Evolutionary conservation across 768 basidiomycete genomes (phyloP).

Genomic region (Holtermanniella nyarrowii): DNA sequence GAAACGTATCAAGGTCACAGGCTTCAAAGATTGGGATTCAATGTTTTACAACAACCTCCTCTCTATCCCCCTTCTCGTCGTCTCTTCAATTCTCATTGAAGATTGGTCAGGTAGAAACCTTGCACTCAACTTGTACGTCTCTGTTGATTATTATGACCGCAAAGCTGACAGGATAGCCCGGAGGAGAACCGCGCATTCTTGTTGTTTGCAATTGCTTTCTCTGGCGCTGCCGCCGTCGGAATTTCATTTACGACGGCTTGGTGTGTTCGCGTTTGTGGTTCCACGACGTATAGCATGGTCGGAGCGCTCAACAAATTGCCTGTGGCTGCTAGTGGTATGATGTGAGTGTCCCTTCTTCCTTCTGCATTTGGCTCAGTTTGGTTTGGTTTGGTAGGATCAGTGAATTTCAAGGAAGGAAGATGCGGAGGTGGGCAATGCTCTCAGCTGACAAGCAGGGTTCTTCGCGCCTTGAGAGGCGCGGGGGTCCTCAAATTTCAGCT

Average conservation of each 20-base stretch:
- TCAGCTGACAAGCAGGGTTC: too few relatives aligned
- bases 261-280: constrained; percentile 91
- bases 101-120: constrained; percentile 79
- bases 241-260: constrained; percentile 98
- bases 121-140: constrained; percentile 73
- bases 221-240: constrained; percentile 92
- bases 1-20: constrained; percentile 86
- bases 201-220: constrained; percentile 81
- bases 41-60: constrained; percentile 98
- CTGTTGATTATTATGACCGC: neutral
- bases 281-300: constrained; percentile 99
- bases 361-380: too few relatives aligned
- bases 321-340: constrained; percentile 95
- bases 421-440: too few relatives aligned
- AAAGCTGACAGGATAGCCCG: constrained; percentile 51
- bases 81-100: constrained; percentile 75
- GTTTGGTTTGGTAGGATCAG: too few relatives aligned
- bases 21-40: constrained; percentile 95
- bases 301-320: constrained; percentile 95
- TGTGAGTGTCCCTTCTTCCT: constrained; percentile 65
- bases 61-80: constrained; percentile 76
- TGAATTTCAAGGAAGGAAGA: too few relatives aligned
- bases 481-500: too few relatives aligned
- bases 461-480: too few relatives aligned
- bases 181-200: constrained; percentile 65